A percentile compares a stretch with the other conserved stretches of the same genome.
phyloP scores from a whole-genome alignment of 805 yeast species.

The Spathaspora sp. region DNA sequence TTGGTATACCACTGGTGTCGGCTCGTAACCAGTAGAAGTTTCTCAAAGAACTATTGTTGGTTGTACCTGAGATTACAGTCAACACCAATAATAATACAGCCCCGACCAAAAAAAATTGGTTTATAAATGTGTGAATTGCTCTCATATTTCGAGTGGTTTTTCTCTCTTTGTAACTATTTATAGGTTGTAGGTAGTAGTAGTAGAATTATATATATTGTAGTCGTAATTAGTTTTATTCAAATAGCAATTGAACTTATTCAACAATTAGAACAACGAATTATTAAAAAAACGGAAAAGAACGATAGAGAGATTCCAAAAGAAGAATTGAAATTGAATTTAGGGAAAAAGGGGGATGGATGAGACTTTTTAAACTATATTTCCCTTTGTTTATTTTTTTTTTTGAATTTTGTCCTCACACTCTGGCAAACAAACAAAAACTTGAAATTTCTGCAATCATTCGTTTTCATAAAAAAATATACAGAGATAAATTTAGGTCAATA shows the following conservation, averaged over 20 bases:
- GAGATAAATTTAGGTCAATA: no score
- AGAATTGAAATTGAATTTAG: not conserved
- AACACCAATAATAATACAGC: slow-evolving; percentile 46
- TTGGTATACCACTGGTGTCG: slow-evolving; percentile 54
- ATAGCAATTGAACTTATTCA: no score
- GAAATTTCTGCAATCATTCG: not conserved
- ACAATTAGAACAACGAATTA: not conserved
- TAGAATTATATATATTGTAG: not conserved
- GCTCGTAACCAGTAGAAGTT: slow-evolving; percentile 79
- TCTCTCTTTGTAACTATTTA: not conserved
- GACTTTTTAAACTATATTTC: slow-evolving; percentile 1
- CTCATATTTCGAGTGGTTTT: slow-evolving; percentile 20
- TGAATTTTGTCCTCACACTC: not conserved
- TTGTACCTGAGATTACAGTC: slow-evolving; percentile 64
- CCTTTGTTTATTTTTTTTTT: not conserved
- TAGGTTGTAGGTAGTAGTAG: not conserved
- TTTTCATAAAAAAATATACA: not conserved
- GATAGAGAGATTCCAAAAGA: not conserved
- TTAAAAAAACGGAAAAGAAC: not conserved
- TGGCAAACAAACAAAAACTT: not conserved
- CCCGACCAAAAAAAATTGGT: slow-evolving; percentile 40
- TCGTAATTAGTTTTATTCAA: not conserved
- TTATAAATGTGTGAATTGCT: slow-evolving; percentile 27
- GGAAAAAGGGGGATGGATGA: slow-evolving; percentile 2
- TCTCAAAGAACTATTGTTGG: slow-evolving; percentile 55